Conservation (phyloP, 202 grass and related monocot genomes). For the Setaria viridis region DNA sequence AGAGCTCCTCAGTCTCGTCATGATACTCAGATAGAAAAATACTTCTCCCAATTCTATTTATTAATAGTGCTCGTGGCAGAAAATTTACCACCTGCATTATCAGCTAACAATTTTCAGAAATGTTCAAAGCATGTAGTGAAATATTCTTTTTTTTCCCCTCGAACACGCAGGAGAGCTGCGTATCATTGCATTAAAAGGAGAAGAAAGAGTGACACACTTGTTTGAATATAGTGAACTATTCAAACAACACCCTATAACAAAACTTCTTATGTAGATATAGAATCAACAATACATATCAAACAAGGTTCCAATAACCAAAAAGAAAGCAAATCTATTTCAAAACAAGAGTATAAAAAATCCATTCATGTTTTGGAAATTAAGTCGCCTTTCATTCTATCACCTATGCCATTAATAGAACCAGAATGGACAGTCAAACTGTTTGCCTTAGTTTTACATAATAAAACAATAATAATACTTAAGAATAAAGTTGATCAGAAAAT, state of each 20-base stretch:
- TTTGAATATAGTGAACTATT: not conserved
- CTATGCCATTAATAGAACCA: not conserved
- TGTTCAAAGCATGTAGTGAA: not conserved
- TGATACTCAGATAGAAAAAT: slow-evolving; percentile 86
- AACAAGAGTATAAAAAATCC: slow-evolving; percentile 31
- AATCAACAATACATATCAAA: slow-evolving; percentile 21
- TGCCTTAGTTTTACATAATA: not conserved
- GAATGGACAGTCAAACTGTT: slow-evolving; percentile 8
- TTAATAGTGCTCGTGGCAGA: slow-evolving; percentile 80
- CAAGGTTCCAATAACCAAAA: not conserved
- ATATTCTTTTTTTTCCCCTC: not conserved
- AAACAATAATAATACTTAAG: not conserved
- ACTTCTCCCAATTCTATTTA: slow-evolving; percentile 73
- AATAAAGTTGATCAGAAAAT: not conserved
- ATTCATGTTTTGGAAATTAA: slow-evolving; percentile 5
- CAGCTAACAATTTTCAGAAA: slow-evolving; percentile 39
- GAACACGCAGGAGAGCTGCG: too few relatives aligned
- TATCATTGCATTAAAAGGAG: too few relatives aligned
- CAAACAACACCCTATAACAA: slow-evolving; percentile 11
- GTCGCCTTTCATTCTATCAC: not conserved
- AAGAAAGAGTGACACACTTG: too few relatives aligned
- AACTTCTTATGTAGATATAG: slow-evolving; percentile 1
- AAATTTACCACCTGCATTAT: slow-evolving; percentile 80
- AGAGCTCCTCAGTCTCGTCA: slow-evolving; percentile 61
- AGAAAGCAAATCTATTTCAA: not conserved